A percentile compares a stretch with the other conserved stretches of the same genome.
phyloP scores from a whole-genome alignment of 805 yeast genomes.

The Komagataella populi region DNA sequence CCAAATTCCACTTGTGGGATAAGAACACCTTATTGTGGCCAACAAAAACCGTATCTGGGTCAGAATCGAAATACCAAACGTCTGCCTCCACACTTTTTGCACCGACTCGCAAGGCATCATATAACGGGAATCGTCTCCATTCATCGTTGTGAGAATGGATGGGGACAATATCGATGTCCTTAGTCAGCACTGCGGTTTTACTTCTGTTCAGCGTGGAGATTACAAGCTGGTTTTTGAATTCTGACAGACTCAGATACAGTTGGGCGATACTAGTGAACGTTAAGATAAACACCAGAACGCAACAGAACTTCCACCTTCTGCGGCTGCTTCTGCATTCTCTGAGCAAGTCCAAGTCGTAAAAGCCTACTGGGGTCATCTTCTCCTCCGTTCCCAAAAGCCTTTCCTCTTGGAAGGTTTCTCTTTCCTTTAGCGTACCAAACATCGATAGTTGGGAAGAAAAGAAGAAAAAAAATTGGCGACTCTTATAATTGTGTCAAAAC shows the following conservation, averaged over 20 bases:
- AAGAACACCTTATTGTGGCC: constrained; percentile 45
- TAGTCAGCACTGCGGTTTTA: constrained; percentile 5
- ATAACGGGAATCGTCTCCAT: constrained; percentile 43
- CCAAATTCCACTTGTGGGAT: constrained; percentile 27
- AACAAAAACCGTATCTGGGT: constrained; percentile 28
- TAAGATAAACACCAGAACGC: neutral
- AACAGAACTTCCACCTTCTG: neutral
- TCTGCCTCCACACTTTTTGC: constrained; percentile 55
- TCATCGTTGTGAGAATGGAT: constrained; percentile 64
- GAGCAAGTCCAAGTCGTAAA: neutral
- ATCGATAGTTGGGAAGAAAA: neutral
- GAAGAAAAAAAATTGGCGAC: neutral
- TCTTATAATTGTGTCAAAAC: neutral
- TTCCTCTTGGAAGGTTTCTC: neutral
- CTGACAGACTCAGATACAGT: neutral
- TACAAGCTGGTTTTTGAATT: neutral
- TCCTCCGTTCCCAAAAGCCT: neutral
- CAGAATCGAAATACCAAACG: constrained; percentile 31
- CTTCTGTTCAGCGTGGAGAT: neutral
- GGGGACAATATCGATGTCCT: constrained; percentile 14
- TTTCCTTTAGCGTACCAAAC: neutral
- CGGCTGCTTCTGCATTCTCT: neutral
- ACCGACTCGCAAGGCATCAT: constrained; percentile 41
- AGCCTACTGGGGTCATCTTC: neutral
- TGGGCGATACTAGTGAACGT: neutral